Conservation (phyloP, 768 basidiomycete species). For the Myochromella boudieri region DNA sequence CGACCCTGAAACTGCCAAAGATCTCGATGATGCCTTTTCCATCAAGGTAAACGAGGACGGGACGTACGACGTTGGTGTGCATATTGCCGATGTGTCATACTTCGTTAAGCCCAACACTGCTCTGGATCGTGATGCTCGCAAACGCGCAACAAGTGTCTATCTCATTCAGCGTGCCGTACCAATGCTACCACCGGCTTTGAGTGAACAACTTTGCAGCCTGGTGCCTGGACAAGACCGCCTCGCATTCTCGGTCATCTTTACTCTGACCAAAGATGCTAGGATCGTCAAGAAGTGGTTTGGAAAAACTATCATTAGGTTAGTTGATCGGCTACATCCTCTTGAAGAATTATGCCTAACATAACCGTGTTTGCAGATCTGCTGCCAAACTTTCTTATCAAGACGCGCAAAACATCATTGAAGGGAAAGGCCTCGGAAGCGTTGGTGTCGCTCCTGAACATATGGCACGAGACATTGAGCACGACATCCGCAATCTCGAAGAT, state of each 20-base stretch:
- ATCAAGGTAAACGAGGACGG: constrained; percentile 89
- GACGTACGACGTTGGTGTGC: constrained; percentile 90
- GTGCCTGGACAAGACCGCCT: constrained; percentile 86
- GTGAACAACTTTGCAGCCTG: constrained; percentile 92
- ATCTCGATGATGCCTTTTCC: constrained; percentile 94
- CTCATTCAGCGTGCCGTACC: constrained; percentile 95
- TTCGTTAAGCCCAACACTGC: constrained; percentile 95
- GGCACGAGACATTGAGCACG: constrained; percentile 63
- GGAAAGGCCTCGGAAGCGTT: constrained; percentile 53
- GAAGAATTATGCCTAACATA: neutral
- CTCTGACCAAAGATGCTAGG: constrained; percentile 77
- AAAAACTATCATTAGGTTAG: constrained; percentile 87
- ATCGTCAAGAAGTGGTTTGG: constrained; percentile 91
- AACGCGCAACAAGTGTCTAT: constrained; percentile 95
- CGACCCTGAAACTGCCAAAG: constrained; percentile 86
- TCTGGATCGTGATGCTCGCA: constrained; percentile 97
- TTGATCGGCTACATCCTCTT: constrained; percentile 3
- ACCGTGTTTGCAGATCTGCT: constrained; percentile 58
- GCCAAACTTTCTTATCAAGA: constrained; percentile 83
- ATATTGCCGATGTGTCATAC: constrained; percentile 94
- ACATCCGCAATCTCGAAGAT: constrained; percentile 67
- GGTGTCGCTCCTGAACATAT: constrained; percentile 58
- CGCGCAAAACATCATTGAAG: constrained; percentile 82
- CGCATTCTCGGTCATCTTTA: constrained; percentile 88
- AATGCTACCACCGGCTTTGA: constrained; percentile 94